Evolutionary conservation across 257 asterid species (phyloP).

Genomic region (Haberlea rhodopensis): DNA sequence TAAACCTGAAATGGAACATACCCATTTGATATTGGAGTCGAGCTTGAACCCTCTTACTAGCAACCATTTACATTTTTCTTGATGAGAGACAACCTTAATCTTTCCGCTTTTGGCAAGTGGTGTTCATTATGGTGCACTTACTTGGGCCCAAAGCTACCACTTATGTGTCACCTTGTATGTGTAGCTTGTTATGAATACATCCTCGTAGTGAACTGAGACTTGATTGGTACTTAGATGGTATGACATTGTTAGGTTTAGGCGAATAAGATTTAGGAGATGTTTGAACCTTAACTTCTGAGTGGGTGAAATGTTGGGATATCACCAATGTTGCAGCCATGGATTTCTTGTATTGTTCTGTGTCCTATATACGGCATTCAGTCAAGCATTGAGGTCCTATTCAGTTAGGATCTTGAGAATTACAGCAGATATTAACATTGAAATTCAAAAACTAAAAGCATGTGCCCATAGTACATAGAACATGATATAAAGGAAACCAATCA

Average conservation of each 20-base stretch:
- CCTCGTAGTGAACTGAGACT: conserved; percentile 18
- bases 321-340: conserved; percentile 8
- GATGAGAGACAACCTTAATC: conserved; percentile 41
- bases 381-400: too few relatives aligned
- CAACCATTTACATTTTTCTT: conserved; percentile 50
- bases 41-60: conserved; percentile 45
- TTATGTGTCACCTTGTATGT: conserved; percentile 25
- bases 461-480: not conserved
- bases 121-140: conserved; percentile 21
- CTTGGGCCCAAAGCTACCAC: conserved; percentile 16
- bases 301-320: conserved; percentile 24
- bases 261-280: conserved; percentile 17
- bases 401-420: too few relatives aligned
- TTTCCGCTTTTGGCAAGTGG: conserved; percentile 30
- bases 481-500: not conserved
- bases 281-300: conserved; percentile 12
- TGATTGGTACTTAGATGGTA: conserved; percentile 19
- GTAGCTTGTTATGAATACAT: conserved; percentile 29
- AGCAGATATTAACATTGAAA: too few relatives aligned
- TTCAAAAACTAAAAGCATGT: too few relatives aligned
- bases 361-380: too few relatives aligned
- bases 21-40: conserved; percentile 56
- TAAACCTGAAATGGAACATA: conserved; percentile 42
- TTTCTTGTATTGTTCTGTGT: too few relatives aligned
- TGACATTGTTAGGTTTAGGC: conserved; percentile 27